Evolutionary conservation across 805 yeast species (phyloP), one percentile per base, ranked within the genome.

Genomic region (Suhomyces faveliae): DNA sequence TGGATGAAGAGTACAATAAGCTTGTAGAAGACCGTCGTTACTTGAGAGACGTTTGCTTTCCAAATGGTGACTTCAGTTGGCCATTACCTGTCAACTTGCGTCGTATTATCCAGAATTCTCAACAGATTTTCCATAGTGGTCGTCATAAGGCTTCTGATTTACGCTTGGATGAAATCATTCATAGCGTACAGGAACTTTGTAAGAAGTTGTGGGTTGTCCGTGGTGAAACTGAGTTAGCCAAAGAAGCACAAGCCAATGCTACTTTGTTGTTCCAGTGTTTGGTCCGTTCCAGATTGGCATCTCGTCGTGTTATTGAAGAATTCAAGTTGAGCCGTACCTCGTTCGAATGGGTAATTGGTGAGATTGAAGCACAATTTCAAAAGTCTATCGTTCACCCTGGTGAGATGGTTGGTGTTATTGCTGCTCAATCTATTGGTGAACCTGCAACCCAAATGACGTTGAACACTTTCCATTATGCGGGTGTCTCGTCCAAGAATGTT

Each of bases 381-480:
- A 87, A 85, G 68, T 83, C 97, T 7, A 76, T 88, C 65, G 97
- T 90, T 40, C 92, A 91, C 53, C 96, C 98, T 3, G 97, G 97
- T 78, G 97, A 91, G 67, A 91, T 91, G 97, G 97, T 91, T 49
- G 97, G 97, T 76, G 96, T 91, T 45, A 80, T 91, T 62, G 97
- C 97, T 45, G 97, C 97, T 2, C 97, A 91, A 74, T 89, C 96
- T 30, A 91, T 91, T 71, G 97, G 97, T 76, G 97, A 91, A 67
- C 97, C 97, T 44, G 97, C 97, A 35, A 91, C 97, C 25, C 97
- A 91, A 70, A 91, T 91, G 97, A 91, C 97, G 2, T 79, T 91
- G 71, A 91, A 91, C 64, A 91, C 97, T 58, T 91, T 90, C 91
- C 97, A 90, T 76, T 90, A 89, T 76, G 97, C 97, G 13, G 97